Base-by-base conservation (phyloP, 1,284 basidiomycete species). In the Gastroboletus turbinatus region DNA sequence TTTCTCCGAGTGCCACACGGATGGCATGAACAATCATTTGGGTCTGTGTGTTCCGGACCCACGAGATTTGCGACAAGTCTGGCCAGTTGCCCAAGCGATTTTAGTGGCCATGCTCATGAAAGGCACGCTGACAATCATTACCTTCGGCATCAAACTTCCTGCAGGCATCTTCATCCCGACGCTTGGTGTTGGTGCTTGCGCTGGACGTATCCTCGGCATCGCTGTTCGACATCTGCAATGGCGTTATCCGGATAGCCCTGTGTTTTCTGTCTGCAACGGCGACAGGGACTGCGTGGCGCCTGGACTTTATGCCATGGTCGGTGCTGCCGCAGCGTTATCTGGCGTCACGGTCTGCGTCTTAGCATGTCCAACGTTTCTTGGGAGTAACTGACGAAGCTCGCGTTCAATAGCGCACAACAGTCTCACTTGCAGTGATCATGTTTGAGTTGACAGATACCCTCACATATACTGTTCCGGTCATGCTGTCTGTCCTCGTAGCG, bases 151-250 rank as follows among this genome's bases (percentile, higher is more conserved):
- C 75, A 94, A 91, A 67, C 68, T 97, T 4, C 94, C 94, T 16
- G 95, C 96, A 5, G 96, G 96, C 2, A 96, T 99, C 64, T 99
- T 99, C 74, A 93, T 99, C 29, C 96, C 97, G 0, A 94, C 95
- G 0, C 83, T 99, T 29, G 95, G 93, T 21, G 95, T 98, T n/a
- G 97, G 96, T 19, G 97, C 96, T 0, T 96, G 94, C 66, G 92
- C 92, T 44, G 96, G 96, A 4, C 82, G 96, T 23, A 87, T 98
- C 48, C 69, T 96, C 25, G 97, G 97, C 21, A 85, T 98, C 43
- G 66, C 78, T 4, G 83, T 98, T 72, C 92, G 96, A 70, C 91
- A 85, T 73, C 65, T 89, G 52, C 89, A 93, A 67, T 84, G 79
- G 70, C 79, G 78, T 44, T 74, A 89, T 64, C 91, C 94, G 0